These are phyloP conservation scores for Batkoa obscura DNA, from an alignment of 371 early-diverging fungal species.

Conservation along the genomic window DNA sequence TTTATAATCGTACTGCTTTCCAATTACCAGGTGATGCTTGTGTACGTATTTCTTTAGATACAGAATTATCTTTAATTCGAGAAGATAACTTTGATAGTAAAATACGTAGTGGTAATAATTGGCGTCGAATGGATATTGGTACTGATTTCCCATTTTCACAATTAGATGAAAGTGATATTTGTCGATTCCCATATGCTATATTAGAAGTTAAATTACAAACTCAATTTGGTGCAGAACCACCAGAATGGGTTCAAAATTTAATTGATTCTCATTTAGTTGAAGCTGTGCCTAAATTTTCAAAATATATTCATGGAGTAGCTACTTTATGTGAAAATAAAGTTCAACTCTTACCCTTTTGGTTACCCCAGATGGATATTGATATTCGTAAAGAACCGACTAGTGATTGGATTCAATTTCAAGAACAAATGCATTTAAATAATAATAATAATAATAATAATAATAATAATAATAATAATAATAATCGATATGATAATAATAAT, in stretches of 20 bases:
- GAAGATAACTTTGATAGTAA: conserved; percentile 77
- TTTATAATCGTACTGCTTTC: conserved; percentile 98
- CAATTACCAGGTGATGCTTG: conserved; percentile 97
- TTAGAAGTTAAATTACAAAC: conserved; percentile 97
- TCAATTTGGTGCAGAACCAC: conserved; percentile 65
- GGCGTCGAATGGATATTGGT: conserved; percentile 89
- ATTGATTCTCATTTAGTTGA: conserved; percentile 81
- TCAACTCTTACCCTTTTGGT: conserved; percentile 92
- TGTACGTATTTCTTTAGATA: conserved; percentile 96
- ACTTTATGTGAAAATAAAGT: conserved; percentile 74
- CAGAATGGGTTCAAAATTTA: conserved; percentile 89
- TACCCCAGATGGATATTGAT: conserved; percentile 86
- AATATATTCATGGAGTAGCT: conserved; percentile 95
- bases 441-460: background rate
- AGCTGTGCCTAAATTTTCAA: conserved; percentile 95
- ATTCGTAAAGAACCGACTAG: conserved; percentile 48
- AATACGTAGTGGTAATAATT: conserved; percentile 62
- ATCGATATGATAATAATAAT: too few species aligned
- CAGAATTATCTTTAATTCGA: conserved; percentile 91
- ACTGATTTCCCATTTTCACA: conserved; percentile 85
- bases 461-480: background rate
- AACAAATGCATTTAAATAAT: background rate
- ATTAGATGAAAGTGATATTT: conserved; percentile 60
- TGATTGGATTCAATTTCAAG: conserved; percentile 12
- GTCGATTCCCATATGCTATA: conserved; percentile 92